These are phyloP conservation scores for Cytospora schulzeri DNA, from an alignment of 2,329 filamentous ascomycete species.

Conservation along the genomic window DNA sequence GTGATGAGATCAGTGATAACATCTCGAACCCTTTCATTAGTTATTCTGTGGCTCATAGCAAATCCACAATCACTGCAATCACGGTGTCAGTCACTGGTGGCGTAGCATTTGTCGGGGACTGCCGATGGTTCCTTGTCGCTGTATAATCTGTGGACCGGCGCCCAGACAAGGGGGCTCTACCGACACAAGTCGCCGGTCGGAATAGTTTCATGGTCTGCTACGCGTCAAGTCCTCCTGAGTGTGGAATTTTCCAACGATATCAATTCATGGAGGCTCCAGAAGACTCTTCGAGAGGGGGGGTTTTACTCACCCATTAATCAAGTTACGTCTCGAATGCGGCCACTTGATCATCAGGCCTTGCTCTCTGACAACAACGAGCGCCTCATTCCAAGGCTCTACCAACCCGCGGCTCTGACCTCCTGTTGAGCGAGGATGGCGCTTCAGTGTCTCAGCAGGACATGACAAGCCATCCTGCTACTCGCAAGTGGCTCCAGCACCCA, in stretches of 20 bases:
- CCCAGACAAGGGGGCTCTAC: constrained; percentile 33
- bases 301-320: constrained; percentile 21
- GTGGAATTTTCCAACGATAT: constrained; percentile 36
- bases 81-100: constrained; percentile 31
- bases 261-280: constrained; percentile 28
- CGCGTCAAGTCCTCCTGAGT: constrained; percentile 33
- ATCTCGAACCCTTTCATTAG: constrained; percentile 32
- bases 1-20: constrained; percentile 34
- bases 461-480: background rate
- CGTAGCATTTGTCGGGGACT: constrained; percentile 40
- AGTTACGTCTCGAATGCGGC: constrained; percentile 28
- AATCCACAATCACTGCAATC: constrained; percentile 37
- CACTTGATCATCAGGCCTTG: constrained; percentile 31
- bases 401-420: constrained; percentile 32
- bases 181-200: constrained; percentile 35
- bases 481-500: constrained; percentile 4
- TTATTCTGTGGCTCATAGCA: constrained; percentile 31
- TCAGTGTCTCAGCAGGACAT: constrained; percentile 21
- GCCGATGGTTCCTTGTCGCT: constrained; percentile 40
- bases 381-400: constrained; percentile 23
- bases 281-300: constrained; percentile 24
- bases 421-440: constrained; percentile 31
- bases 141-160: constrained; percentile 35
- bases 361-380: constrained; percentile 27
- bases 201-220: constrained; percentile 34